Base-by-base conservation (phyloP, 345 rosid genomes). In the Citrus reticulata region DNA sequence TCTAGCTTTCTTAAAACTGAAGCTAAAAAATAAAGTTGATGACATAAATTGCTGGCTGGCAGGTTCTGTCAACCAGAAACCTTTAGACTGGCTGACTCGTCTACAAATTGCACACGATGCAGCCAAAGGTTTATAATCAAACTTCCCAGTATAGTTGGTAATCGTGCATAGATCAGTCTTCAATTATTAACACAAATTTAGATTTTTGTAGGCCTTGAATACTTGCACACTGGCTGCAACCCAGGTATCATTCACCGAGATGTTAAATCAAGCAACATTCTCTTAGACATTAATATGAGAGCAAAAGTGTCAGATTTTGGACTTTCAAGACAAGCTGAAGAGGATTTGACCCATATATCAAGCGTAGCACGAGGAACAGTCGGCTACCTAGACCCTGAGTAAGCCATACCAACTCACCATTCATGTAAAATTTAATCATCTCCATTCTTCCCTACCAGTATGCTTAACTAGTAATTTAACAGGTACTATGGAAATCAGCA, bases 241-340 rank as follows among this genome's bases (percentile, higher is more conserved):
- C 99, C 99, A 1, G 84, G 97, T 73, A 97, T 97, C 83, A 94
- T 97, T 81, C 99, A 97, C 76, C 86, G 98, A 74, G 99, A 97
- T 81, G 98, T 94, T 39, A 97, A 97, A 83, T 88, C 98, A 37
- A 97, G 96, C 86, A 97, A 97, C 81, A 97, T 94, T 77, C 97
- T 97, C 64, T 81, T 97, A 22, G 98, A 97, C 87, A 83, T 88
- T 75, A 89, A 92, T 76, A 94, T 97, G 99, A 93, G 96, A 81
- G 98, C 98, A 17, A 94, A 97, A 87, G 95, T 97, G 14, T 94
- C 99, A 0, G 99, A 94, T 87, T 97, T 97, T 67, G 99, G 98
- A 70, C 99, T 97, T 79, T 97, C 99, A 10, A 92, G 91, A 74
- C 98, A 94, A 85, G 88, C 98, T 77, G 98, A 93, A 24, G 98